Evolutionary conservation across 768 basidiomycete species (phyloP).

Genomic region (Russula ochroleuca): DNA sequence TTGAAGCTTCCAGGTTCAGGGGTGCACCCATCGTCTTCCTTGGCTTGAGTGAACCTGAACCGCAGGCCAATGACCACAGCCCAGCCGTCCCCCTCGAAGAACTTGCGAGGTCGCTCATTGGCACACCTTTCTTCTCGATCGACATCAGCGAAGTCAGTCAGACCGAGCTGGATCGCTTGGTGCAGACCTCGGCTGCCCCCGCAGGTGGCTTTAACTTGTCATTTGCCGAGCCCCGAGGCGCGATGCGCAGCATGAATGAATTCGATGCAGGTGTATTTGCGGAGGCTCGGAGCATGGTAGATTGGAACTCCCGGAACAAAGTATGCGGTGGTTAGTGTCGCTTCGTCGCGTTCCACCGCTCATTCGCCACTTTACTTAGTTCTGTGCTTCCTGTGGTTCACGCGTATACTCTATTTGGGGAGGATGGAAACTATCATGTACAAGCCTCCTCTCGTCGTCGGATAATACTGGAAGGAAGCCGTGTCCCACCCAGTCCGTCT

Average conservation of each 20-base stretch:
- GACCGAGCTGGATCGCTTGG: slow-evolving; percentile 40
- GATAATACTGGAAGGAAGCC: slow-evolving; percentile 58
- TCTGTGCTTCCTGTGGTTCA: slow-evolving; percentile 85
- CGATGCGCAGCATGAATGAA: slow-evolving; percentile 51
- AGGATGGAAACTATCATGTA: slow-evolving; percentile 91
- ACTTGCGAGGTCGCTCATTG: slow-evolving; percentile 58
- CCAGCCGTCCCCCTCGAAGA: slow-evolving; percentile 56
- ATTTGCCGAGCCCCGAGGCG: slow-evolving; percentile 65
- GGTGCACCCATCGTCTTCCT: slow-evolving; percentile 70
- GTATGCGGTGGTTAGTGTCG: slow-evolving; percentile 37
- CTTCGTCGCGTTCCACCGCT: not conserved
- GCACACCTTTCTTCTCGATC: slow-evolving; percentile 82
- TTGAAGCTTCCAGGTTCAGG: slow-evolving; percentile 57
- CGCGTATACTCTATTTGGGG: slow-evolving; percentile 84
- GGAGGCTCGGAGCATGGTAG: slow-evolving; percentile 72
- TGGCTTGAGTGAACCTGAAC: slow-evolving; percentile 69
- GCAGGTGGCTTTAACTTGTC: slow-evolving; percentile 40
- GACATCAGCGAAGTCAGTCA: slow-evolving; percentile 59
- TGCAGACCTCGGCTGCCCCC: slow-evolving; percentile 38
- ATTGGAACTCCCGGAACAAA: slow-evolving; percentile 92
- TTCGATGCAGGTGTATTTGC: slow-evolving; percentile 77
- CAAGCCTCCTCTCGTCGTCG: slow-evolving; percentile 69
- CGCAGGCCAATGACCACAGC: slow-evolving; percentile 38
- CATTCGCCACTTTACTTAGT: slow-evolving; percentile 43
- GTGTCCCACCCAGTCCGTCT: slow-evolving; percentile 65